A percentile compares a stretch with the other conserved stretches of the same genome.
phyloP scores from a whole-genome alignment of 768 basidiomycete species.

The Auriscalpium microsporum region DNA sequence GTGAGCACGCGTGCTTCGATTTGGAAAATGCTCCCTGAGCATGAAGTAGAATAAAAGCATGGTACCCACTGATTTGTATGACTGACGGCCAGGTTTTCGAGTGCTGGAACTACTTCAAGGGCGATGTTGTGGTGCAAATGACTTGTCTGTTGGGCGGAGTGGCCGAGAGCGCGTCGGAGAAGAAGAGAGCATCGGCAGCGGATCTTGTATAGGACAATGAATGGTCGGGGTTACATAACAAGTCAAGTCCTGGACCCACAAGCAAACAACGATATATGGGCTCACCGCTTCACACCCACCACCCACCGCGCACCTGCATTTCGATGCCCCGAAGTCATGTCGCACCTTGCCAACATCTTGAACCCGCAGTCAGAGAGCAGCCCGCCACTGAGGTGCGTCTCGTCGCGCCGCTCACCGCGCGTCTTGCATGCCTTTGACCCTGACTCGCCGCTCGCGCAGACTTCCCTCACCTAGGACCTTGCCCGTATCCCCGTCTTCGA shows the following conservation, averaged over 20 bases:
- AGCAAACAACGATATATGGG: conserved; percentile 3
- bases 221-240: conserved; percentile 1
- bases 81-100: too few relatives aligned
- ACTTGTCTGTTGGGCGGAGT: too few relatives aligned
- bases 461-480: conserved; percentile 5
- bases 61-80: too few relatives aligned
- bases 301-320: background rate
- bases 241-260: conserved; percentile 1
- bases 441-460: conserved; percentile 1
- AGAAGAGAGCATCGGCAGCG: conserved; percentile 7
- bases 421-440: background rate
- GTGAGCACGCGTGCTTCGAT: too few relatives aligned
- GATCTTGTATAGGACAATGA: conserved; percentile 14
- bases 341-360: conserved; percentile 13
- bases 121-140: too few relatives aligned
- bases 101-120: too few relatives aligned
- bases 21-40: too few relatives aligned
- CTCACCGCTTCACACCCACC: background rate
- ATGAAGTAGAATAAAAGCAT: too few relatives aligned
- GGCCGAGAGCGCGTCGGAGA: background rate
- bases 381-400: conserved; percentile 3
- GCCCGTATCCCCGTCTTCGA: conserved; percentile 6
- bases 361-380: conserved; percentile 8
- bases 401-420: background rate
- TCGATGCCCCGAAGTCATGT: conserved; percentile 4